phyloP scores from a whole-genome alignment of 2,329 filamentous ascomycete genomes.

The Phyllachora maydis region DNA sequence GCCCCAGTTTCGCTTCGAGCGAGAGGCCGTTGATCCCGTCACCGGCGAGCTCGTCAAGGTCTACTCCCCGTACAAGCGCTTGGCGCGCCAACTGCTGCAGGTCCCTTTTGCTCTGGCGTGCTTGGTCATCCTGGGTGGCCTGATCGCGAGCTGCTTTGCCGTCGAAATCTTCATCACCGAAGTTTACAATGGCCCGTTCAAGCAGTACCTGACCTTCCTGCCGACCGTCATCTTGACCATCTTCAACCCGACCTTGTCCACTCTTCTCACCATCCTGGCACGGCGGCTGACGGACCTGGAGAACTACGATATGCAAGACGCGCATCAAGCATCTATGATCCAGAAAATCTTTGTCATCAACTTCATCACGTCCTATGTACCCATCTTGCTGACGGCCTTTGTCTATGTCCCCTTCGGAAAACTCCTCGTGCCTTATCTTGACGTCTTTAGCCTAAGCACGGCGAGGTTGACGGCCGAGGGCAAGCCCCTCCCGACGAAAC shows the following conservation, averaged over 20 bases:
- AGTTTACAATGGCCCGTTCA: constrained; percentile 76
- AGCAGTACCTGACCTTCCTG: constrained; percentile 65
- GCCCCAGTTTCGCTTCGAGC: constrained; percentile 60
- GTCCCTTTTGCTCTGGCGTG: constrained; percentile 69
- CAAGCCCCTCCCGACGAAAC: constrained; percentile 40
- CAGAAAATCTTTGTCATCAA: constrained; percentile 91
- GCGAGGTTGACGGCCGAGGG: constrained; percentile 57
- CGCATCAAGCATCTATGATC: constrained; percentile 65
- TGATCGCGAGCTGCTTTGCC: constrained; percentile 75
- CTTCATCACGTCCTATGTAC: constrained; percentile 88
- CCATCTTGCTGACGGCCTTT: constrained; percentile 81
- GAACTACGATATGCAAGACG: constrained; percentile 79
- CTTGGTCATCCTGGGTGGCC: constrained; percentile 47
- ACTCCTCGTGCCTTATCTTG: constrained; percentile 65
- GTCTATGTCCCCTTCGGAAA: constrained; percentile 85
- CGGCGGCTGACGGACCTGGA: constrained; percentile 62
- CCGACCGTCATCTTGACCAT: constrained; percentile 77
- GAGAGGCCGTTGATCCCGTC: constrained; percentile 54
- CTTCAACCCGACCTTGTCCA: constrained; percentile 58
- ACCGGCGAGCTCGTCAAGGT: constrained; percentile 61
- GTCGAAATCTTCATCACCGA: constrained; percentile 94
- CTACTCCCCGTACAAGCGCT: constrained; percentile 56
- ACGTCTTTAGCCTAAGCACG: constrained; percentile 58
- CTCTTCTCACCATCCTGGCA: constrained; percentile 56
- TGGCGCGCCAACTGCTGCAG: constrained; percentile 60